phyloP scores from a whole-genome alignment of 192 early-diverging fungal species.

The Chytriomyces hyalinus region DNA sequence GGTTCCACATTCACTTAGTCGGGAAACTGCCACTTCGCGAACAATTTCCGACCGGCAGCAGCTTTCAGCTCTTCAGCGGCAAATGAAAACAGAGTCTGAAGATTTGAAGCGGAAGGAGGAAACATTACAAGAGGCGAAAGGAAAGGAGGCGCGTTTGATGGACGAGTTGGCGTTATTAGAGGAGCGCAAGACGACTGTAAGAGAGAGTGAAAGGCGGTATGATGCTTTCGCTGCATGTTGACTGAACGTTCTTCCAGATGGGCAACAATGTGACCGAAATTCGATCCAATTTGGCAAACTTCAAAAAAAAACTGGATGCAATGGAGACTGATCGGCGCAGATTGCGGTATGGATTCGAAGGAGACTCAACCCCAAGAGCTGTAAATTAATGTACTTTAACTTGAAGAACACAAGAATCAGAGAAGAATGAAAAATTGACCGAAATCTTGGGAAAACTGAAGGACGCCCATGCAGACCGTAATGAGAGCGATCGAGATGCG shows the following conservation, averaged over 20 bases:
- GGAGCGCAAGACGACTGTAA: slow-evolving; percentile 39
- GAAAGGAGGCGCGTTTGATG: slow-evolving; percentile 51
- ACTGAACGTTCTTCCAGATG: slow-evolving; percentile 28
- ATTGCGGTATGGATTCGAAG: slow-evolving; percentile 58
- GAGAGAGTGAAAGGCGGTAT: background rate
- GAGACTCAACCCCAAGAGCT: background rate
- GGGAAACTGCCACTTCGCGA: slow-evolving; percentile 70
- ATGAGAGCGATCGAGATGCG: slow-evolving; percentile 81
- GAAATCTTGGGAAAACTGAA: slow-evolving; percentile 76
- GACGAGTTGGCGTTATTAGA: slow-evolving; percentile 49
- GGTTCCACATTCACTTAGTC: slow-evolving; percentile 45
- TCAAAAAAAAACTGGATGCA: slow-evolving; percentile 62
- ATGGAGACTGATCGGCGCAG: slow-evolving; percentile 68
- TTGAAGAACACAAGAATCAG: slow-evolving; percentile 63
- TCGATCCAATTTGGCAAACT: slow-evolving; percentile 54
- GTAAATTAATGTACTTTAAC: too few relatives aligned
- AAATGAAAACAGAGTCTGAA: slow-evolving; percentile 68
- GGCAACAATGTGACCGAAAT: slow-evolving; percentile 34
- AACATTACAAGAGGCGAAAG: slow-evolving; percentile 6
- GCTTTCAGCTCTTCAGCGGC: slow-evolving; percentile 69
- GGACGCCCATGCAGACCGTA: slow-evolving; percentile 81
- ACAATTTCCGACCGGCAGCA: slow-evolving; percentile 75
- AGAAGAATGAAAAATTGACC: slow-evolving; percentile 86
- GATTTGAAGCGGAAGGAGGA: slow-evolving; percentile 55
- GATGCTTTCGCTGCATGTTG: background rate